Percentiles rank a stretch among this genome's conserved stretches.
Evolutionary conservation across 2,329 filamentous ascomycete genomes (phyloP).

Genomic region (Diaporthe sp.): DNA sequence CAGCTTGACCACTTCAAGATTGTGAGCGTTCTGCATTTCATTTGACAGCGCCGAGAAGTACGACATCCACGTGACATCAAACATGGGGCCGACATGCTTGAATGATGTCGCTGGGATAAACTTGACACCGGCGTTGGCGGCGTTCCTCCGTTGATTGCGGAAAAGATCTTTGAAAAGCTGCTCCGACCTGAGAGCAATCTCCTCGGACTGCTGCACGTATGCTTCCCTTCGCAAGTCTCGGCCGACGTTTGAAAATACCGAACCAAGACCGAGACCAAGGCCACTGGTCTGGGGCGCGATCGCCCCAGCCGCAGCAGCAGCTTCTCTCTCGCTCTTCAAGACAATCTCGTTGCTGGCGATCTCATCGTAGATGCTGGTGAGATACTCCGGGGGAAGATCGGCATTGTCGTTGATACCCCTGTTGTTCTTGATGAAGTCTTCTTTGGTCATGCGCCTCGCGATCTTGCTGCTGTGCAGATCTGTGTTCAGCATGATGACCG

Average conservation of each 20-base stretch:
- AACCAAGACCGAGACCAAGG: conserved; percentile 85
- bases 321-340: conserved; percentile 90
- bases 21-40: conserved; percentile 93
- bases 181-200: conserved; percentile 81
- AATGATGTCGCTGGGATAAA: conserved; percentile 96
- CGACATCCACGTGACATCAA: conserved; percentile 99
- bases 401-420: conserved; percentile 97
- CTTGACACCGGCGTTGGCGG: conserved; percentile 75
- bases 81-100: conserved; percentile 97
- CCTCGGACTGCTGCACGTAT: conserved; percentile 94
- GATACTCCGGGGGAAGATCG: conserved; percentile 93
- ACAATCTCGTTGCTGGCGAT: conserved; percentile 95
- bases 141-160: conserved; percentile 87
- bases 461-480: conserved; percentile 95
- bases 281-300: conserved; percentile 73
- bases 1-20: conserved; percentile 89
- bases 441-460: conserved; percentile 87
- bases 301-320: conserved; percentile 83
- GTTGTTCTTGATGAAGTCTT: conserved; percentile 99
- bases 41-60: conserved; percentile 95
- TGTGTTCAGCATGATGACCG: conserved; percentile 96
- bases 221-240: conserved; percentile 93
- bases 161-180: conserved; percentile 96
- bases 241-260: conserved; percentile 91
- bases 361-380: conserved; percentile 91